Base-by-base conservation (phyloP, 2,329 filamentous ascomycete genomes). In the Aspergillus ruber region DNA sequence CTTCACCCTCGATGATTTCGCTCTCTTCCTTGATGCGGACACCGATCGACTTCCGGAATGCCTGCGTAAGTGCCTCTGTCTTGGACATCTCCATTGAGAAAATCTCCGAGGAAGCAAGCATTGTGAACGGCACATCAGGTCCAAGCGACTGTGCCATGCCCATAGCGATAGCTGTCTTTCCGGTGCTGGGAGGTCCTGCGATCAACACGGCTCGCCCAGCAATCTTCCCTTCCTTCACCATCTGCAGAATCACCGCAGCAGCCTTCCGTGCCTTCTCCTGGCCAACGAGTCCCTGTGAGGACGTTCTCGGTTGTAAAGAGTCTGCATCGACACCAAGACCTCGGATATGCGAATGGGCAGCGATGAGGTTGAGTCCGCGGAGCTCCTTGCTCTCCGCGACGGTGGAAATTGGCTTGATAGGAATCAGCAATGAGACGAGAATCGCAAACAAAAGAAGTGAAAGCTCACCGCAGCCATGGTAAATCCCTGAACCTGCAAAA, bases 61-160 rank as follows among this genome's bases (percentile, higher is more conserved):
- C 91, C 71, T 98, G 93, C 46, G 91, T 96, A 32, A 98, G 82
- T 44, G 93, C 91, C 72, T 98, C 93, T 33, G 93, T 98, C 76
- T 98, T 98, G 61, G 90, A 95, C 91, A 98, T 97, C 72, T 98
- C 93, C 64, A 97, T 81, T 21, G 90, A 96, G 75, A 96, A 98
- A 63, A 98, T 96, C 70, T 98, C 93, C 50, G 90, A 95, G 12
- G 90, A 90, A 39, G 93, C 89, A 54, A 97, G 84, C 73, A 90
- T 90, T 18, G 93, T 98, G 69, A 98, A 98, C 3, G 93, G 93
- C 2, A 96, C 90, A 67, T 98, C 93, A 43, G 90, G 73, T 41
- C 91, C 93, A 45, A 98, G 81, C 25, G 90, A 95, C 69, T 98
- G 93, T 33, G 93, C 86, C 90, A 98, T 96, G 43, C 90, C 93